A percentile compares a stretch with the other conserved stretches of the same genome.
phyloP scores from a whole-genome alignment of 2,329 filamentous ascomycete genomes.

The Fusarium longipes region DNA sequence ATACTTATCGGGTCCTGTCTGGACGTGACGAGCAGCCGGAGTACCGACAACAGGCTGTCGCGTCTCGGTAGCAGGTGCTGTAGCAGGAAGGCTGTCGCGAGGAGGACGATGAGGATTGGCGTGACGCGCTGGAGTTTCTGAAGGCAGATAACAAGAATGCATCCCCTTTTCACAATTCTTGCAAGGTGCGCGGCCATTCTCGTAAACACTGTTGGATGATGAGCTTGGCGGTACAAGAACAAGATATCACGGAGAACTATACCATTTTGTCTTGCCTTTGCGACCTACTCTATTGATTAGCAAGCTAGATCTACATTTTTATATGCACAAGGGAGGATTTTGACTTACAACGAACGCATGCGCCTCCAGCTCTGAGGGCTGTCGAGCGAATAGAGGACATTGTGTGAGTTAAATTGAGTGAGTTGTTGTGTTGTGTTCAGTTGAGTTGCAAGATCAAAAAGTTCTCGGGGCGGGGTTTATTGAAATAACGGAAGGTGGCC shows the following conservation, averaged over 20 bases:
- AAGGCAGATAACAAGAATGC: constrained; percentile 72
- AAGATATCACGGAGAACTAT: no score
- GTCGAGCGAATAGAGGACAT: constrained; percentile 67
- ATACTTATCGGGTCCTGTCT: constrained; percentile 66
- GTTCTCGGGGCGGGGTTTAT: constrained; percentile 36
- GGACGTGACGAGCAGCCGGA: constrained; percentile 60
- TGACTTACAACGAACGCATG: constrained; percentile 72
- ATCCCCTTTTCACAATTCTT: constrained; percentile 73
- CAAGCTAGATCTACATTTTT: no score
- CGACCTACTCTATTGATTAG: no score
- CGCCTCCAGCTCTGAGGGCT: constrained; percentile 69
- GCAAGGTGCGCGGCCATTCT: constrained; percentile 70
- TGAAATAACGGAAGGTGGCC: constrained; percentile 38
- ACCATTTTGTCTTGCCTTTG: constrained; percentile 70
- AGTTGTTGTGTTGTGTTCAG: no score
- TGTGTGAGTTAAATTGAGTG: no score
- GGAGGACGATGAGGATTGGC: constrained; percentile 61
- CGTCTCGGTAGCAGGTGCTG: constrained; percentile 59
- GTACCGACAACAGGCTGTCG: constrained; percentile 57
- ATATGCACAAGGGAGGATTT: no score
- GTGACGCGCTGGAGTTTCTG: constrained; percentile 66
- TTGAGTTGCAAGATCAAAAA: no score
- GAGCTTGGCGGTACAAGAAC: no score
- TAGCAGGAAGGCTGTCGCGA: constrained; percentile 65
- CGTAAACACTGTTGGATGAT: constrained; percentile 68